A percentile compares a stretch with the other conserved stretches of the same genome.
These are phyloP conservation scores for Yamadazyma laniorum DNA, from an alignment of 805 yeast species.

Conservation along the genomic window DNA sequence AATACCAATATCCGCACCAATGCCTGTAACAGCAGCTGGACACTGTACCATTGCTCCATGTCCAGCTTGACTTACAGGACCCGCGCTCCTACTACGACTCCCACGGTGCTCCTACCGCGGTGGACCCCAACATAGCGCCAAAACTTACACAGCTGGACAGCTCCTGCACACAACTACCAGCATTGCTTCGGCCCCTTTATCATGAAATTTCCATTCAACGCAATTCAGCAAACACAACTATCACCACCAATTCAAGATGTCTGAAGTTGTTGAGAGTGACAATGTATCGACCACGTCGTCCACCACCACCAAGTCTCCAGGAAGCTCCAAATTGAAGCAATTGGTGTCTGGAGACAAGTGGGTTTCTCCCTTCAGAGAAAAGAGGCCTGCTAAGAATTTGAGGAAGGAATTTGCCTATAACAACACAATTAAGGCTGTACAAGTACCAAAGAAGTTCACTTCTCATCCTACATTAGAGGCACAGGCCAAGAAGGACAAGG, in stretches of 20 bases:
- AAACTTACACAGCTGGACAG: too few relatives aligned
- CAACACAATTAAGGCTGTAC: slow-evolving; percentile 31
- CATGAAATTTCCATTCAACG: slow-evolving; percentile 6
- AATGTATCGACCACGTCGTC: slow-evolving; percentile 8
- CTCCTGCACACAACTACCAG: slow-evolving; percentile 1
- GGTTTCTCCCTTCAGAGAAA: slow-evolving; percentile 43
- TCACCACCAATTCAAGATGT: slow-evolving; percentile 7
- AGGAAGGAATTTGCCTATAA: slow-evolving; percentile 33
- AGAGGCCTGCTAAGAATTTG: slow-evolving; percentile 27
- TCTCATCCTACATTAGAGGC: slow-evolving; percentile 46
- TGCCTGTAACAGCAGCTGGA: too few relatives aligned
- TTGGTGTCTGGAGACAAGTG: slow-evolving; percentile 32
- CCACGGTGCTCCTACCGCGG: too few relatives aligned
- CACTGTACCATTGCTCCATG: too few relatives aligned
- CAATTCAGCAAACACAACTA: not conserved
- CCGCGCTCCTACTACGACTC: too few relatives aligned
- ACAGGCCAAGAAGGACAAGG: slow-evolving; percentile 12
- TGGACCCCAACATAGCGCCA: too few relatives aligned
- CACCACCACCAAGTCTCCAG: slow-evolving; percentile 3
- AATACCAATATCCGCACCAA: too few relatives aligned
- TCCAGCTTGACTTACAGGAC: too few relatives aligned
- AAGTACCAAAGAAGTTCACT: slow-evolving; percentile 41
- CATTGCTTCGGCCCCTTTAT: slow-evolving; percentile 3
- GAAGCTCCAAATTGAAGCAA: slow-evolving; percentile 23
- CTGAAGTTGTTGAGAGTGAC: slow-evolving; percentile 12